Evolutionary conservation across 495 filamentous ascomycete genomes (phyloP).

Genomic region (Tuber borchii): DNA sequence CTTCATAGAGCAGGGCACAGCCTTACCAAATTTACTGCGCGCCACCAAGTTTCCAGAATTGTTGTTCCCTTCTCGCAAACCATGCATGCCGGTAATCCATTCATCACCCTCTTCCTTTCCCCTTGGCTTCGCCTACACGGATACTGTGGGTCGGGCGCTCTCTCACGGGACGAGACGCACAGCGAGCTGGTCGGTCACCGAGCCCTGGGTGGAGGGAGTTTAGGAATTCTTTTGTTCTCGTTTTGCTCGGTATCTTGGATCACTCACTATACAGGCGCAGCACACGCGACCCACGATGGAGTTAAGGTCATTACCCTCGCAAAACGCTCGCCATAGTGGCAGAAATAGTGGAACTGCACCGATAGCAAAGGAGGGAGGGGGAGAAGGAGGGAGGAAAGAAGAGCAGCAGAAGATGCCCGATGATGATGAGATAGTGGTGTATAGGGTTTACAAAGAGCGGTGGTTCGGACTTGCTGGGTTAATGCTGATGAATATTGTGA

Average conservation of each 20-base stretch:
- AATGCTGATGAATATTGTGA: constrained; percentile 81
- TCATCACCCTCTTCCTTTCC: background rate
- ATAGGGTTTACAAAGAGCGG: constrained; percentile 77
- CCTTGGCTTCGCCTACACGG: background rate
- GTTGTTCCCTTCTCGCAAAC: background rate
- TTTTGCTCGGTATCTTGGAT: background rate
- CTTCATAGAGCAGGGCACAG: no score
- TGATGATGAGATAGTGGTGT: constrained; percentile 40
- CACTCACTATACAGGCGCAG: background rate
- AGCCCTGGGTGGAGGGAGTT: background rate
- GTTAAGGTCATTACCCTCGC: background rate
- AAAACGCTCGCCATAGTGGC: background rate
- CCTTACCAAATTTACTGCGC: no score
- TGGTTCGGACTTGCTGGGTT: constrained; percentile 84
- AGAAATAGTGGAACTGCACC: background rate
- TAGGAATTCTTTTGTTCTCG: background rate
- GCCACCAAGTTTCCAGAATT: no score
- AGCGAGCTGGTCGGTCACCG: background rate
- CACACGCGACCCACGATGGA: background rate
- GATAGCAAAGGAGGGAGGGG: background rate
- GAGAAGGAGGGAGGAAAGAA: background rate
- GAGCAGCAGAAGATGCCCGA: background rate
- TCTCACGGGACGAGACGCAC: background rate
- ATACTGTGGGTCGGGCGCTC: background rate
- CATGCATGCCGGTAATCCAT: background rate